These are phyloP conservation scores for Mortierella sp. DNA, from an alignment of 371 early-diverging fungal species.

Conservation along the genomic window DNA sequence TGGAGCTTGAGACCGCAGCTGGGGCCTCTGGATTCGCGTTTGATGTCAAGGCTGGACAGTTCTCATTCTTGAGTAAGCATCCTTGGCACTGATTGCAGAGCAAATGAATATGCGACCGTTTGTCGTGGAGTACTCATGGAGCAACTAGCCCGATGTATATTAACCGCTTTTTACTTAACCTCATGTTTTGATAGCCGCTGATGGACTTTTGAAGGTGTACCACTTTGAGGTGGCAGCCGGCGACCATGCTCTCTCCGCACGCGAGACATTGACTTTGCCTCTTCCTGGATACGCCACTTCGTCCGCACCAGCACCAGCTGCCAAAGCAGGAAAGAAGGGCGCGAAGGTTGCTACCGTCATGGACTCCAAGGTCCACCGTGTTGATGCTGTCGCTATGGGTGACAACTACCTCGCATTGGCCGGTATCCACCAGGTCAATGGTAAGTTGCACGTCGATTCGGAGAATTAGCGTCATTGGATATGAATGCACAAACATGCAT, in stretches of 20 bases:
- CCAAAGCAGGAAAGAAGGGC: conserved; percentile 31
- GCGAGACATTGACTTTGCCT: conserved; percentile 48
- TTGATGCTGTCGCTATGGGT: conserved; percentile 55
- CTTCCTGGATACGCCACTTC: conserved; percentile 40
- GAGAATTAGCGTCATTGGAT: too few species aligned
- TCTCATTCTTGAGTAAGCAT: conserved; percentile 62
- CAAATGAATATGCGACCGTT: background rate
- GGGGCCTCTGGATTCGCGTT: conserved; percentile 62
- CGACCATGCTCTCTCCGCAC: conserved; percentile 27
- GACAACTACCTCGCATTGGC: conserved; percentile 71
- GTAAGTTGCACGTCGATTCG: conserved; percentile 24
- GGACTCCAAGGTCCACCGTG: conserved; percentile 22
- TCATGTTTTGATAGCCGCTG: conserved; percentile 23
- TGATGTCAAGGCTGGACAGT: conserved; percentile 63
- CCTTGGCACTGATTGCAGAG: too few species aligned
- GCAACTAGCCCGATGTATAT: background rate
- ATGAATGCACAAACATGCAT: background rate
- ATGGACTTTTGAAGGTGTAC: conserved; percentile 47
- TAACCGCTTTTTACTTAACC: background rate
- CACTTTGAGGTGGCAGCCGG: conserved; percentile 30
- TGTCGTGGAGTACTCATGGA: too few species aligned
- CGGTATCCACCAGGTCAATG: conserved; percentile 59
- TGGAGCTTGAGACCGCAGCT: conserved; percentile 27
- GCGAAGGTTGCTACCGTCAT: conserved; percentile 23
- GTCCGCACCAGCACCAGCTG: conserved; percentile 2